These are phyloP conservation scores for Climacium dendroides DNA, from an alignment of 225 moss, liverwort and hornwort genomes.

Conservation along the genomic window DNA sequence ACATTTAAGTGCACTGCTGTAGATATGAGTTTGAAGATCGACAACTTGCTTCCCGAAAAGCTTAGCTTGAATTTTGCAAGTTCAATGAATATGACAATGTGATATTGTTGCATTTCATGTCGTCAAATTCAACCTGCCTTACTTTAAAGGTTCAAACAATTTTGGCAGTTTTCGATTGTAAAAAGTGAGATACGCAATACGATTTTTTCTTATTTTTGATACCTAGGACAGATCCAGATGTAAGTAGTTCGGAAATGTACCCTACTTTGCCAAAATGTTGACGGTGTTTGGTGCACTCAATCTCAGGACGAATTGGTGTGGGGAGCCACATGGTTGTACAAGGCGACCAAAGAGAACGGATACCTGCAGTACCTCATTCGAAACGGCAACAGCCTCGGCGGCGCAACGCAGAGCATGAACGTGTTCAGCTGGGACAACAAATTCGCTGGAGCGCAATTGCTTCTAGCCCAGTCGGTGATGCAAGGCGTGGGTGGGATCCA, in stretches of 20 bases:
- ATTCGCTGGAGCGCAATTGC: conserved; percentile 21
- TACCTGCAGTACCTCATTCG: conserved; percentile 19
- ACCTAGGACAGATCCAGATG: too few relatives aligned
- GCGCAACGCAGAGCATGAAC: conserved; percentile 8
- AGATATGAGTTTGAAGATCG: neutral
- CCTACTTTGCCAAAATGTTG: neutral
- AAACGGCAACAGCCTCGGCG: conserved; percentile 5
- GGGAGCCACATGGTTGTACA: conserved; percentile 34
- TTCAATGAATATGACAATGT: neutral
- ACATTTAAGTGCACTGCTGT: neutral
- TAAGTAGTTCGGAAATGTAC: neutral
- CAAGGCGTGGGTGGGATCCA: conserved; percentile 20
- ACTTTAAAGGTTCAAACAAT: neutral
- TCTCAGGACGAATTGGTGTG: conserved; percentile 26
- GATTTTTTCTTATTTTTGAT: too few relatives aligned
- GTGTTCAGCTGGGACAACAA: conserved; percentile 33
- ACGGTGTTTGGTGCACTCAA: neutral
- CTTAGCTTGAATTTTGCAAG: neutral
- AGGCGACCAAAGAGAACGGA: conserved; percentile 14
- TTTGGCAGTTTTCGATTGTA: neutral
- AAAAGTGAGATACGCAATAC: neutral
- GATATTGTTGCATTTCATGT: neutral
- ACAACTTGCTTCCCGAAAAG: neutral
- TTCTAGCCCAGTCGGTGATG: conserved; percentile 31
- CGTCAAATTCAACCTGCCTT: neutral